A percentile compares a stretch with the other conserved stretches of the same genome.
phyloP scores from a whole-genome alignment of 129 eudicot genomes.

The Erigeron canadensis region DNA sequence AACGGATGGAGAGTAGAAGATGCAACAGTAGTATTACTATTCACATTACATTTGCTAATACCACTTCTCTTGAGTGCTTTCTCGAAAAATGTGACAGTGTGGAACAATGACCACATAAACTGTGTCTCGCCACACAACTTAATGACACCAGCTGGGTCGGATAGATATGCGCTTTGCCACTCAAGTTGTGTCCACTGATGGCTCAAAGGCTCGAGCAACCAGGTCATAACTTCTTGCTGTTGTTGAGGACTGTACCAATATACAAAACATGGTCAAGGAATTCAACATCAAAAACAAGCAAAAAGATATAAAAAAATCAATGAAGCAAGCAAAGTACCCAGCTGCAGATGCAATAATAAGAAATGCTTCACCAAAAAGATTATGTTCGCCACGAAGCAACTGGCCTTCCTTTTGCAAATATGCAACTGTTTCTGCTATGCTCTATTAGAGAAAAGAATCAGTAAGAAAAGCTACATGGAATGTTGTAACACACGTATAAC shows the following conservation, averaged over 20 bases:
- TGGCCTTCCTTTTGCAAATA: conserved; percentile 82
- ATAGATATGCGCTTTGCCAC: conserved; percentile 88
- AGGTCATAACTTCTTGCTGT: conserved; percentile 92
- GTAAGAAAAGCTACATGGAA: neutral
- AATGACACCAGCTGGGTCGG: conserved; percentile 77
- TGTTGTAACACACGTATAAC: neutral
- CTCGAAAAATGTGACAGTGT: conserved; percentile 93
- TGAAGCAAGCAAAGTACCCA: conserved; percentile 50
- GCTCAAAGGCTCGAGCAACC: conserved; percentile 98
- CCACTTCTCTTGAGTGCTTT: conserved; percentile 97
- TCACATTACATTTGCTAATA: conserved; percentile 44
- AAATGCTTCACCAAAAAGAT: conserved; percentile 87
- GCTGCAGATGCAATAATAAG: conserved; percentile 88
- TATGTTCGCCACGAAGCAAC: conserved; percentile 89
- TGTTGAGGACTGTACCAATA: conserved; percentile 66
- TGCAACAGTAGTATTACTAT: conserved; percentile 38
- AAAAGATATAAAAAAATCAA: conserved; percentile 15
- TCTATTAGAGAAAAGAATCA: conserved; percentile 41
- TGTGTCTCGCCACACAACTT: conserved; percentile 71
- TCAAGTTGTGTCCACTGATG: conserved; percentile 84
- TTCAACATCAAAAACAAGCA: conserved; percentile 16
- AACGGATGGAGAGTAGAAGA: conserved; percentile 67
- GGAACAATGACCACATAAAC: conserved; percentile 96
- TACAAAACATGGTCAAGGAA: conserved; percentile 13
- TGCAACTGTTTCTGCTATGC: conserved; percentile 82